Base-by-base conservation (phyloP, 805 yeast species). In the Maudiozyma bulderi region DNA sequence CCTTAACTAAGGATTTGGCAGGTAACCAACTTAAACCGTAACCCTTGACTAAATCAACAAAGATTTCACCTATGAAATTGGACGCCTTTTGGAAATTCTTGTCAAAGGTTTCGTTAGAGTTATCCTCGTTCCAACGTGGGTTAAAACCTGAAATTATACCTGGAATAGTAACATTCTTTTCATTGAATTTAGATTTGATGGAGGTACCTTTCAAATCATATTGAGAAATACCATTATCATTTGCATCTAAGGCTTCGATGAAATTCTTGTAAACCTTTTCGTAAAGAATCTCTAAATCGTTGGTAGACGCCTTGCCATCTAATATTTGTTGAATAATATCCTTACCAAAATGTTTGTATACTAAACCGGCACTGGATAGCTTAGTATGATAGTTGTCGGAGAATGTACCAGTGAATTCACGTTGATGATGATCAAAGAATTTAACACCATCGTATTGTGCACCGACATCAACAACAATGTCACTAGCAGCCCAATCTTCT, bases 351-450 rank as follows among this genome's bases (percentile, higher is more conserved):
- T 86, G 91, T 63, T 90, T 91, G 73, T 83, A 93, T 15, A 93
- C 81, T 52, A 93, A 75, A 29, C 99, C 99, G 8, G 99, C 99
- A 50, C 95, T 85, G 15, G 95, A 84, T 55, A 93, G 75, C 66
- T 88, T 90, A 46, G 98, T 93, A 52, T 71, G 66, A 62, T 73
- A 84, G 8, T 73, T 68, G 1, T 65, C 73, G 28, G 78, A 78
- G 62, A 93, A 91, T 5, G 84, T 80, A 57, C 84, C 90, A 32
- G 70, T 69, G 61, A 93, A 93, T 15, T 85, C 98, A 54, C 97
- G 79, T 72, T 93, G 99, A 70, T 93, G 99, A 64, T 93, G 99
- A 66, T 93, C 99, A 66, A 87, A 91, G 65, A 74, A 86, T 69
- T 90, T 90, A 40, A 72, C 73, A 11, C 84, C 86, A 44, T 59